Conservation (phyloP, 1,284 basidiomycete species). For the Fomitopsis betulina region DNA sequence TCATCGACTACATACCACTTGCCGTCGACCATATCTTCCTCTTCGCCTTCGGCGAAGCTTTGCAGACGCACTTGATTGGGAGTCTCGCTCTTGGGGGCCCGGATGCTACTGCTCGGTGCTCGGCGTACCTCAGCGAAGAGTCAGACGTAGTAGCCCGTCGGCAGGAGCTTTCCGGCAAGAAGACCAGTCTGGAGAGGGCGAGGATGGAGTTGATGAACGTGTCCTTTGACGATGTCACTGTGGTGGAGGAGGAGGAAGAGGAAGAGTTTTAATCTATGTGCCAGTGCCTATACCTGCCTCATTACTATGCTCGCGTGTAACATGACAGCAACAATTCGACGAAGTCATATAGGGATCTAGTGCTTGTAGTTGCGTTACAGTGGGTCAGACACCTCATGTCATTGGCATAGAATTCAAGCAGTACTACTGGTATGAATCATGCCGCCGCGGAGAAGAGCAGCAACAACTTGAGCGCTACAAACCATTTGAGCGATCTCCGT, state of each 20-base stretch:
- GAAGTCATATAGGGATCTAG: too few species aligned
- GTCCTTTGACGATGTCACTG: not conserved
- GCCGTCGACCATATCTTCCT: slow-evolving; percentile 42
- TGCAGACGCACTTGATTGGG: slow-evolving; percentile 34
- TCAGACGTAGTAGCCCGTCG: slow-evolving; percentile 31
- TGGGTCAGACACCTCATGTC: too few species aligned
- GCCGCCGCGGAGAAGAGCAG: not conserved
- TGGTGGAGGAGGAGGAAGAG: not conserved
- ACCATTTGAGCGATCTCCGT: not conserved
- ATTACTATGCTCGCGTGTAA: too few species aligned
- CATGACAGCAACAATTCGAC: too few species aligned
- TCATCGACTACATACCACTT: slow-evolving; percentile 43
- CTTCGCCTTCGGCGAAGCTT: slow-evolving; percentile 28
- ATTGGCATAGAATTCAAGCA: too few species aligned
- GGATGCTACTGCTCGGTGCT: slow-evolving; percentile 32
- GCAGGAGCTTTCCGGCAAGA: slow-evolving; percentile 29
- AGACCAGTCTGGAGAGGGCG: slow-evolving; percentile 28
- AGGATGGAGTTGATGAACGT: slow-evolving; percentile 23
- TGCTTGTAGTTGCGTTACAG: too few species aligned
- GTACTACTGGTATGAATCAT: too few species aligned
- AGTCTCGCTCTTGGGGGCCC: slow-evolving; percentile 34
- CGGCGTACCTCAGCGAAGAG: slow-evolving; percentile 38
- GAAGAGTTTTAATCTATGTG: too few species aligned
- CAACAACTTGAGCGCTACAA: not conserved
- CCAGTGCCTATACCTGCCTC: too few species aligned